Conservation (phyloP, 306 rosid species). For the Cyamopsis tetragonoloba region DNA sequence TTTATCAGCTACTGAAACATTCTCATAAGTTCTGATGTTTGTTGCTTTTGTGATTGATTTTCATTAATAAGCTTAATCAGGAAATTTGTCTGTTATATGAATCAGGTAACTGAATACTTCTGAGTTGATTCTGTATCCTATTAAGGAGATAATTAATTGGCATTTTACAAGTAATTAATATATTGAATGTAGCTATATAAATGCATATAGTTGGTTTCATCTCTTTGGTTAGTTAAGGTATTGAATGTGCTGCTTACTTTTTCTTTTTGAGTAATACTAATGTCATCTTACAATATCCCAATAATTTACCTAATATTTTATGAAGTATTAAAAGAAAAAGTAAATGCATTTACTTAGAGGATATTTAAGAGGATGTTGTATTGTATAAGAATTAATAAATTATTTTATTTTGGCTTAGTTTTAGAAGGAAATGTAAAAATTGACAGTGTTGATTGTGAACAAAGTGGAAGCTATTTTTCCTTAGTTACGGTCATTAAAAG, state of each 20-base stretch:
- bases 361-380: not conserved
- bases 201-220: not conserved
- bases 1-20: constrained; percentile 3
- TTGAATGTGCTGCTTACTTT: not conserved
- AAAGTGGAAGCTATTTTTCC: not conserved
- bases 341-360: too few relatives aligned
- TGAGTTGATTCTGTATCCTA: not conserved
- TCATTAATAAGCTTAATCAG: not conserved
- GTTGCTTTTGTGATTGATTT: constrained; percentile 15
- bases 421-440: constrained; percentile 16
- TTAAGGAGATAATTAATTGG: not conserved
- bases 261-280: not conserved
- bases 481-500: not conserved
- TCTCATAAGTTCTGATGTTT: not conserved
- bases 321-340: too few relatives aligned
- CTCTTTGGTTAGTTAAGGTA: not conserved
- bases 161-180: constrained; percentile 9
- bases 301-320: too few relatives aligned
- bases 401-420: not conserved
- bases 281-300: too few relatives aligned
- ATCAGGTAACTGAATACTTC: constrained; percentile 7
- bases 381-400: not conserved
- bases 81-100: constrained; percentile 1
- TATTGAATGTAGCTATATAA: not conserved
- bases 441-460: not conserved